Evolutionary conservation across 176 grass and related monocot species (phyloP).

Genomic region (Otatea glauca): DNA sequence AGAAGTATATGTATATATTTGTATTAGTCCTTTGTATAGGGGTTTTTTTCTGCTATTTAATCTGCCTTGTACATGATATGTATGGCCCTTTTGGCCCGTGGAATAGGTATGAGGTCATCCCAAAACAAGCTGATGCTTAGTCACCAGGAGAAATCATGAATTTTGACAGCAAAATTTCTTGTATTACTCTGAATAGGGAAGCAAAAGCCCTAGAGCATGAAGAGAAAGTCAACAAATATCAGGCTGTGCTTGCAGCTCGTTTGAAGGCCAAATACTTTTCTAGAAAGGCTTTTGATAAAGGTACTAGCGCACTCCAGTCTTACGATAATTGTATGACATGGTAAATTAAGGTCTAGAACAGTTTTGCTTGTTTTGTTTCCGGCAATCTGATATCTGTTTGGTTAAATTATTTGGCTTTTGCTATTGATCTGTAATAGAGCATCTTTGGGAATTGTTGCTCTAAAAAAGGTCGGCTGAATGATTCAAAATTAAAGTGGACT

Average conservation of each 20-base stretch:
- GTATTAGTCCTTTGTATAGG: too few species aligned
- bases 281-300: slow-evolving; percentile 49
- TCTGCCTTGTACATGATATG: too few species aligned
- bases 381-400: background rate
- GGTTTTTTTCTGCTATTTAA: too few species aligned
- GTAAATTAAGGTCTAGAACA: background rate
- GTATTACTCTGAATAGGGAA: slow-evolving; percentile 33
- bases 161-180: background rate
- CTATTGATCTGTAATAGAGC: slow-evolving; percentile 24
- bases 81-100: too few species aligned
- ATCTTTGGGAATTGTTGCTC: background rate
- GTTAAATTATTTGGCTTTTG: background rate
- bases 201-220: slow-evolving; percentile 27
- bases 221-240: slow-evolving; percentile 54
- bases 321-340: background rate
- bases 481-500: slow-evolving; percentile 13
- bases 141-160: slow-evolving; percentile 20
- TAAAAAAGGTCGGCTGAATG: background rate
- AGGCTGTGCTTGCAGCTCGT: slow-evolving; percentile 55
- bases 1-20: too few species aligned
- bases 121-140: background rate
- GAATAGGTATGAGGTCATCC: too few species aligned
- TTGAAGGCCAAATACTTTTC: slow-evolving; percentile 77
- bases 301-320: slow-evolving; percentile 28
- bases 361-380: slow-evolving; percentile 14